These are phyloP conservation scores for Aspergillus ustus DNA, from an alignment of 2,329 filamentous ascomycete species.

Conservation along the genomic window DNA sequence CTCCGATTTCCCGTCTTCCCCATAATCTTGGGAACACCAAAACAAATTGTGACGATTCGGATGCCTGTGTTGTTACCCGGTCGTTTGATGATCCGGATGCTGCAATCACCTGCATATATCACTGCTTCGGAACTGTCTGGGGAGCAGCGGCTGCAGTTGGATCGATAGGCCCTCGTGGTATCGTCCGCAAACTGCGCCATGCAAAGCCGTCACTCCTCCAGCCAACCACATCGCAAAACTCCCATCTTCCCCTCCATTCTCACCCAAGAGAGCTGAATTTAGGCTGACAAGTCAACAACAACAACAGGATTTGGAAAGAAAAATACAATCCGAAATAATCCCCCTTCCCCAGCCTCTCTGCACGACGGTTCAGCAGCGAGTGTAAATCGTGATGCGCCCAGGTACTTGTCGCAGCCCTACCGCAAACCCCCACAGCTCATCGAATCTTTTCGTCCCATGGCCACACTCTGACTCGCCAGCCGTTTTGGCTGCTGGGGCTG, in stretches of 20 bases:
- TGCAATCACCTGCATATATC: conserved; percentile 22
- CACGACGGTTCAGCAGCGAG: not conserved
- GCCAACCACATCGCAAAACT: conserved; percentile 25
- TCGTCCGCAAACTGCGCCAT: conserved; percentile 23
- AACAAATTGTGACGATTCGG: conserved; percentile 9
- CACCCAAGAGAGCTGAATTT: conserved; percentile 3
- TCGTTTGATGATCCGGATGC: conserved; percentile 12
- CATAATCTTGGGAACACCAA: conserved; percentile 9
- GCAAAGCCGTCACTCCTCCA: conserved; percentile 20
- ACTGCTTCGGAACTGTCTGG: conserved; percentile 15
- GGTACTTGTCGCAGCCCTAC: conserved; percentile 5
- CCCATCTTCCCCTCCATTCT: conserved; percentile 4
- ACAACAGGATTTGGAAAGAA: conserved; percentile 93
- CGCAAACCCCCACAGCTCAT: not conserved
- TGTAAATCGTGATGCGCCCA: not conserved
- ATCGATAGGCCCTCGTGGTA: conserved; percentile 28
- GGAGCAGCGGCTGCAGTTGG: conserved; percentile 19
- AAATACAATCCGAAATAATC: conserved; percentile 71
- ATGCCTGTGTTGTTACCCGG: conserved; percentile 3
- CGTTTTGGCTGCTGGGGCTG: conserved; percentile 16
- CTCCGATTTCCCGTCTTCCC: conserved; percentile 8
- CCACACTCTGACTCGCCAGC: not conserved
- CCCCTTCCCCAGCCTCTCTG: not conserved
- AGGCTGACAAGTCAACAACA: conserved; percentile 26
- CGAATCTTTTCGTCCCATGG: not conserved